Conservation (phyloP, 306 rosid genomes). For the Sesbania bispinosa region DNA sequence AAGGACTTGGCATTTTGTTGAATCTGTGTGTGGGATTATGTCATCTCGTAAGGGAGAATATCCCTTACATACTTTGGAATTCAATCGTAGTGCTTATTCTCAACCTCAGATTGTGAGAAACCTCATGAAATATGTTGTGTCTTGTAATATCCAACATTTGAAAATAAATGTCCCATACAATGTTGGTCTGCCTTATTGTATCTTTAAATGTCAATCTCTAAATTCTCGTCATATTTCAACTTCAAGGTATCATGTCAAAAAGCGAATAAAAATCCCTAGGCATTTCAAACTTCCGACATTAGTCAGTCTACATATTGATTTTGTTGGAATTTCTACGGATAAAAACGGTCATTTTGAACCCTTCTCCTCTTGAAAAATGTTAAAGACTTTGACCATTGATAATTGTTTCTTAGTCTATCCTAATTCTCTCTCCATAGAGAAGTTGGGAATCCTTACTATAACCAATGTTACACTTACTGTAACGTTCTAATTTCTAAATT, state of each 20-base stretch:
- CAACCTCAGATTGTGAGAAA: neutral
- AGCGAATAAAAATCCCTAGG: neutral
- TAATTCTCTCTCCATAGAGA: neutral
- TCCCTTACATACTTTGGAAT: neutral
- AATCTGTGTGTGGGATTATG: constrained; percentile 5
- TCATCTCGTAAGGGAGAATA: neutral
- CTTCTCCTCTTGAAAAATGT: neutral
- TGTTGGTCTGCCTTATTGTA: neutral
- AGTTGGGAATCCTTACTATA: neutral
- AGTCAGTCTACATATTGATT: neutral
- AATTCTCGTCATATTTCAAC: neutral
- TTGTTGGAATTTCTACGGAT: neutral
- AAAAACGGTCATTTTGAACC: constrained; percentile 1
- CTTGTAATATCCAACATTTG: neutral
- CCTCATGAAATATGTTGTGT: constrained; percentile 6
- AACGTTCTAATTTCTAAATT: too few species aligned
- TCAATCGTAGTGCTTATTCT: neutral
- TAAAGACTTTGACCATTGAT: neutral
- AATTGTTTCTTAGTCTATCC: neutral
- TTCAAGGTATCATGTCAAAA: constrained; percentile 4
- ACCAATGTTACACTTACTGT: too few species aligned
- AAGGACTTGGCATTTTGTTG: neutral
- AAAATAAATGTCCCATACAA: neutral
- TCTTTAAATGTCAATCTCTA: constrained; percentile 14
- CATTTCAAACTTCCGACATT: neutral